Conservation (phyloP, 129 eudicot genomes). For the Escallonia rubra region DNA sequence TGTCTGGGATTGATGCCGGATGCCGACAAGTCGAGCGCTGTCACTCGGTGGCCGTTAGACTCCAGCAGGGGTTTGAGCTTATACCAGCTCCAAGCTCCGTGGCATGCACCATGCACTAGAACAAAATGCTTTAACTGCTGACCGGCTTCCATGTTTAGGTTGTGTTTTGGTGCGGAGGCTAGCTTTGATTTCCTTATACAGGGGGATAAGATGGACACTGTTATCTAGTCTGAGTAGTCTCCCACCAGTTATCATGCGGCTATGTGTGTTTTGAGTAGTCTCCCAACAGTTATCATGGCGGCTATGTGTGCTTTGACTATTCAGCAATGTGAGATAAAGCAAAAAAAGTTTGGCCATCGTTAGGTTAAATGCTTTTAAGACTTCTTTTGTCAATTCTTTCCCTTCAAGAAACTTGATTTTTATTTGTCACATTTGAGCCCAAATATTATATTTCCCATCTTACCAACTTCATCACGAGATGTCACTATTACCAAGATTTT, state of each 20-base stretch:
- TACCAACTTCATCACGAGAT: too few relatives aligned
- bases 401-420: too few relatives aligned
- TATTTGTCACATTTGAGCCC: too few relatives aligned
- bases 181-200: neutral
- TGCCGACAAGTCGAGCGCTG: constrained; percentile 59
- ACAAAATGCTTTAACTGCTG: constrained; percentile 39
- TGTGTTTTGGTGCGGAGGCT: neutral
- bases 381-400: too few relatives aligned
- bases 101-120: constrained; percentile 75
- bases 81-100: constrained; percentile 84
- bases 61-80: constrained; percentile 56
- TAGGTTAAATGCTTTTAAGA: too few relatives aligned
- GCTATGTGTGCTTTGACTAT: too few relatives aligned
- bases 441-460: too few relatives aligned
- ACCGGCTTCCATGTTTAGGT: constrained; percentile 1
- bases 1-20: constrained; percentile 34
- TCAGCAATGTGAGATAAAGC: neutral
- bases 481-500: too few relatives aligned
- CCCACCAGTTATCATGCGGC: too few relatives aligned
- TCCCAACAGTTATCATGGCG: too few relatives aligned
- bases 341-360: too few relatives aligned
- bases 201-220: neutral
- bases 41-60: constrained; percentile 54
- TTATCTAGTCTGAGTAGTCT: neutral
- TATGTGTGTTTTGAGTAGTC: too few relatives aligned